A percentile compares a stretch with the other conserved stretches of the same genome.
Conservation (phyloP, 73 alveolate genomes). For the Paramecium biaurelia region DNA sequence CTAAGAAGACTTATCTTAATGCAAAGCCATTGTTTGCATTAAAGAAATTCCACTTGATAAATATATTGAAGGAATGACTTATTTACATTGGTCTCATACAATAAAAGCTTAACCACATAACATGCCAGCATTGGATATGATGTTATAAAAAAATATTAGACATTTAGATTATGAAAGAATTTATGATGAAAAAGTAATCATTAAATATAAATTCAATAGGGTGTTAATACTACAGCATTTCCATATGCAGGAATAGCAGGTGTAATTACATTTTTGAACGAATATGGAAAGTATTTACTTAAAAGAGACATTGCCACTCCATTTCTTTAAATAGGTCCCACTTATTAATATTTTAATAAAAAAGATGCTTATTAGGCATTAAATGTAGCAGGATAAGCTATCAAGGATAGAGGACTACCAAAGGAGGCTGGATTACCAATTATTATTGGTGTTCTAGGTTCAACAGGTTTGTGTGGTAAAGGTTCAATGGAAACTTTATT, state of each 20-base stretch:
- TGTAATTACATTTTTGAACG: constrained; percentile 78
- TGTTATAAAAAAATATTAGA: constrained; percentile 78
- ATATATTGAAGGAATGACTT: constrained; percentile 73
- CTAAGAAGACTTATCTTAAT: constrained; percentile 74
- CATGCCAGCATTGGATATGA: constrained; percentile 81
- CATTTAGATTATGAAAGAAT: constrained; percentile 88
- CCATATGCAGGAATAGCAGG: constrained; percentile 91
- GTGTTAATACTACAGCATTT: constrained; percentile 37
- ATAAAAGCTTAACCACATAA: constrained; percentile 83
- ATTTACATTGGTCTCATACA: constrained; percentile 83
- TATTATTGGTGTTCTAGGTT: constrained; percentile 80
- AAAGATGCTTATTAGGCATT: constrained; percentile 64
- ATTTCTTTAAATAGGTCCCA: constrained; percentile 73
- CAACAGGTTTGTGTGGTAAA: constrained; percentile 82
- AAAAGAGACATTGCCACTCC: constrained; percentile 73
- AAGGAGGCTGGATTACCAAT: constrained; percentile 68
- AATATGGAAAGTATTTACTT: constrained; percentile 79
- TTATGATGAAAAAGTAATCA: constrained; percentile 61
- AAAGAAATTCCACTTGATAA: constrained; percentile 79
- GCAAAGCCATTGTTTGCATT: constrained; percentile 81
- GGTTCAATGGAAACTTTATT: constrained; percentile 81
- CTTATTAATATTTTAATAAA: constrained; percentile 77
- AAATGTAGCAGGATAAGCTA: constrained; percentile 64
- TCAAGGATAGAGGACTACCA: constrained; percentile 74
- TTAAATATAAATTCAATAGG: background rate